Base-by-base conservation (phyloP, 2,329 filamentous ascomycete species). In the Fusarium papillatum region DNA sequence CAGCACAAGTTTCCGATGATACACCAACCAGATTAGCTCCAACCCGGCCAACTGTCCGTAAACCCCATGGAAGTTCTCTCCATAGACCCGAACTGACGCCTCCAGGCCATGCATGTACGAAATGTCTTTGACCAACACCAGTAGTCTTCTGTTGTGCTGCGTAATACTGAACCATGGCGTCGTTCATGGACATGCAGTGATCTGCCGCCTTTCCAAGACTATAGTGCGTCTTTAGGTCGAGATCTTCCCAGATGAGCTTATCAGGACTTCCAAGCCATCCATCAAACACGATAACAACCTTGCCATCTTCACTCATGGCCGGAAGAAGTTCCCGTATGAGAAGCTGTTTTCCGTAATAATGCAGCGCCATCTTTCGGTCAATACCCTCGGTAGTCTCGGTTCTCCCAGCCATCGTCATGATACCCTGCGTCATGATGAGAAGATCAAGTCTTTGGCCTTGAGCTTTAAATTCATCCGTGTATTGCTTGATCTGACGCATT, bases 341-440 rank as follows among this genome's bases (percentile, higher is more conserved):
- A 0, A 86, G 82, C 72, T 87, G 86, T 16, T 82, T 83, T 19
- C 86, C 83, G 69, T 88, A 88, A 72, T 86, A 87, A 66, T 87
- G 85, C n/a, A 88, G 79, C 0, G 82, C 83, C 80, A 88, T 84
- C 73, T 87, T 88, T 59, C 80, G 80, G 60, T 87, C 85, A 19
- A 88, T 83, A 1, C 85, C 86, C 71, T 88, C 87, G 1, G 82
- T 31, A 0, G 86, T 87, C 72, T 87, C 85, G 1, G 78, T 82
- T 43, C 84, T 72, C 0, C 84, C 84, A 6, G 78, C 80, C 9
- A 80, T 77, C 0, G 83, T 83, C 29, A 85, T 55, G 64, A 85
- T 81, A 41, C 85, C 85, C 70, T 85, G 84, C 0, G 82, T 83
- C 69, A 86, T 77, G 65, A 86, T 78, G 3, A 86, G 83, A 2